Base-by-base conservation (phyloP, 306 rosid species). In the Parietaria judaica region DNA sequence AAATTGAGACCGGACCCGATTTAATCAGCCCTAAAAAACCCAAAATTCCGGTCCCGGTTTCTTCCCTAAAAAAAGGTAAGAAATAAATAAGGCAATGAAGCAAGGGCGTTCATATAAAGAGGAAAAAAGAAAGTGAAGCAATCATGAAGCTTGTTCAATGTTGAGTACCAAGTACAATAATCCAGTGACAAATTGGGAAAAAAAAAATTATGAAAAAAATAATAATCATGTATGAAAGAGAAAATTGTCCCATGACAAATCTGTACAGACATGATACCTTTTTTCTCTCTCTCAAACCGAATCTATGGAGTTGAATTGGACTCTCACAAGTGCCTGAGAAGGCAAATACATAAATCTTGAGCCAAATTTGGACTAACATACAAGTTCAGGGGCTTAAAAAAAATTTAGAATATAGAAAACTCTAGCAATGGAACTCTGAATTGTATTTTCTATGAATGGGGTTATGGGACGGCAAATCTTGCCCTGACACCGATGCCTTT, bases 221-320 rank as follows among this genome's bases (percentile, higher is more conserved):
- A 60, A 74, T 76, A 78, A 74, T 70, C 65, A 67, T 72, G 74
- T 66, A 68, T 62, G 67, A 14, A 54, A 54, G 66, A 55, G 66
- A 14, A 49, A 61, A 57, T 51, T 67, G 56, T 16, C 65, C 67
- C 63, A 61, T 70, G 57, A 67, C 65, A 74, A 65, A 46, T 50
- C 79, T 81, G 83, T 81, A 87, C 88, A 87, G 9, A 71, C 65
- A 66, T 53, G 56, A 56, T 45, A 61, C 76, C 43, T 61, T 51
- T 66, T 66, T 43, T 51, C 73, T 62, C 60, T 64, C 58, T 53
- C 31, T 51, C 49, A 35, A 58, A 71, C 56, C 79, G 60, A 62
- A 67, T 64, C 41, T 41, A 52, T 38, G 71, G 59, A 38, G 50
- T 66, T 54, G 54, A 60, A 48, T 38, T 38, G 61, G 68, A 72